Base-by-base conservation (phyloP, 805 yeast genomes). In the Candida khao-thaluensis region DNA sequence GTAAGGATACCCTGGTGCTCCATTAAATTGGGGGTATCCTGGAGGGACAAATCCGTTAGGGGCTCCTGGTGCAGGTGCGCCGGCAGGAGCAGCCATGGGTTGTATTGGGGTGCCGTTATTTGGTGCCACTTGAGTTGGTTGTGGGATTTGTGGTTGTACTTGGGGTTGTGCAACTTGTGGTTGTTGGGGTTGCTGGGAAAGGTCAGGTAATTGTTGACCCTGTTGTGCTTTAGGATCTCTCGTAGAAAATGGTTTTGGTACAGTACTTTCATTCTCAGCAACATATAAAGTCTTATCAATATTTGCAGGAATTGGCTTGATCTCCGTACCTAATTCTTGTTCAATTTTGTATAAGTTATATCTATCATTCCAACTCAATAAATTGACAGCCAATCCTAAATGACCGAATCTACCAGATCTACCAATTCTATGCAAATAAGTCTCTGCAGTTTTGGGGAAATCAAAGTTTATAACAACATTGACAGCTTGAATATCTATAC, bases 401-500 rank as follows among this genome's bases (percentile, higher is more conserved):
- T 93, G 99, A 50, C 99, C 99, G 57, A 87, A 93, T 74, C 99
- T 86, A 52, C 99, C 98, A 6, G 97, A 89, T 74, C 99, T 88
- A 76, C 98, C 98, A 53, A 91, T 93, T 76, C 98, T 85, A 71
- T 93, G 99, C 53, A 93, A 76, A 62, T 93, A 93, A 28, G 98
- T 93, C 65, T 93, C 99, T 6, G 98, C 97, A 38, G 84, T 88
- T 64, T 91, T 91, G 45, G 99, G 99, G 83, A 93, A 93, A 64
- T 93, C 99, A 62, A 93, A 93, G 70, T 93, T 93, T 56, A 93
- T 86, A 35, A 93, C 99, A 33, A 93, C 98, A 59, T 93, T 93
- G 49, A 93, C 99, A 5, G 98, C 98, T 67, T 93, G 98, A 54
- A 93, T 91, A 74, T 93, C 99, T 56, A 93, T 93, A 77, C 99